phyloP scores from a whole-genome alignment of 2,329 filamentous ascomycete genomes.

The Botryosphaeria dothidea region DNA sequence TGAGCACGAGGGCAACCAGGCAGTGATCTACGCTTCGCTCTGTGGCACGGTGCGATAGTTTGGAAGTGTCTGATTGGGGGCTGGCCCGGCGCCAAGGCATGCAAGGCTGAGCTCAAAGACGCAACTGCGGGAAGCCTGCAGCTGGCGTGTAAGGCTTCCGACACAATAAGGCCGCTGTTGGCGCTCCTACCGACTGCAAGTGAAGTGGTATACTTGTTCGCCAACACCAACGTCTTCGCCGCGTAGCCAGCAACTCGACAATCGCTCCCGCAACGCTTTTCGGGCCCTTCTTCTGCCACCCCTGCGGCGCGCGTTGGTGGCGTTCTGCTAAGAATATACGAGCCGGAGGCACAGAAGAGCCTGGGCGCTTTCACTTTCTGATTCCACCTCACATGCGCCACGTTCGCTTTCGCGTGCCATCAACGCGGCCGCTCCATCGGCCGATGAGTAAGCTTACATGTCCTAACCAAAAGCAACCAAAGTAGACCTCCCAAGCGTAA shows the following conservation, averaged over 20 bases:
- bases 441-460: slow-evolving; percentile 1
- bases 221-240: background rate
- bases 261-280: background rate
- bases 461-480: background rate
- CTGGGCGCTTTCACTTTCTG: background rate
- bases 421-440: background rate
- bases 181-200: background rate
- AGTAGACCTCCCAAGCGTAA: background rate
- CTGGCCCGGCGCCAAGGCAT: background rate
- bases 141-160: background rate
- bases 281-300: background rate
- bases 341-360: background rate
- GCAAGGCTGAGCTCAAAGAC: background rate
- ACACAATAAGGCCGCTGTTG: background rate
- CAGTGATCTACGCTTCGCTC: background rate
- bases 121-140: background rate
- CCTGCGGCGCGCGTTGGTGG: slow-evolving; percentile 1
- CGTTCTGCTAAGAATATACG: background rate
- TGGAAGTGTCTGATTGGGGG: background rate
- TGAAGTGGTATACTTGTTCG: background rate
- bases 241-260: background rate
- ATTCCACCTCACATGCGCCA: background rate
- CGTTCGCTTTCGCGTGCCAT: background rate
- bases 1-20: background rate
- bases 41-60: background rate